Conservation (phyloP, 2,329 filamentous ascomycete species). For the Aspergillus arachidicola region DNA sequence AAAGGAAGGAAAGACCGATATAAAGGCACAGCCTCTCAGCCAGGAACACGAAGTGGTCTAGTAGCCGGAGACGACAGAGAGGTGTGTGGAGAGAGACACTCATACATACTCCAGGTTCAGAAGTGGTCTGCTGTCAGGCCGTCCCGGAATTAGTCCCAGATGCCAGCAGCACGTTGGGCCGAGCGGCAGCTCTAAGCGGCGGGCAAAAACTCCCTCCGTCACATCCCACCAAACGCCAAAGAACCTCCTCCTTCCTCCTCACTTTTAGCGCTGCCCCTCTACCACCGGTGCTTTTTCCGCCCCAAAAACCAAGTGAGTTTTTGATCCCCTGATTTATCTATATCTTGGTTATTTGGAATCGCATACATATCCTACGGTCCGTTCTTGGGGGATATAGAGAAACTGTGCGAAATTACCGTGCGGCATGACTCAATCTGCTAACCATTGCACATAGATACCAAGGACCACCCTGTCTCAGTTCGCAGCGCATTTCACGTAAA, state of each 20-base stretch:
- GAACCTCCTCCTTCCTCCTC: conserved; percentile 10
- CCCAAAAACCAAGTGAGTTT: background rate
- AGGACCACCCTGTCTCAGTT: background rate
- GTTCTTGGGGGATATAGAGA: background rate
- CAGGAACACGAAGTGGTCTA: conserved; percentile 5
- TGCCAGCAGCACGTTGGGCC: conserved; percentile 16
- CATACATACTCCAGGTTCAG: conserved; percentile 5
- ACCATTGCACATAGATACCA: conserved; percentile 11
- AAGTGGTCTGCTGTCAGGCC: conserved; percentile 7
- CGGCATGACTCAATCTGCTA: conserved; percentile 9
- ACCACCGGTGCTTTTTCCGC: background rate
- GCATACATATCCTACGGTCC: background rate
- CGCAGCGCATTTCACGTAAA: background rate
- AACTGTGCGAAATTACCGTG: conserved; percentile 2
- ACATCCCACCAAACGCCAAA: conserved; percentile 18
- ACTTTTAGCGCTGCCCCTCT: conserved; percentile 1
- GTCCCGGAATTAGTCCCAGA: conserved; percentile 3
- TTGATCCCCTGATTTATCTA: background rate
- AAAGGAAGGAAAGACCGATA: conserved; percentile 4
- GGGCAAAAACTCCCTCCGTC: conserved; percentile 23
- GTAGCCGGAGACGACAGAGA: conserved; percentile 12
- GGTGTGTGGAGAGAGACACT: conserved; percentile 10
- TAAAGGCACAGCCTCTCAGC: conserved; percentile 6
- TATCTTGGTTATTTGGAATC: background rate
- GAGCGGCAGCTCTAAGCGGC: conserved; percentile 17